Base-by-base conservation (phyloP, 352 stramenopile species). In the Phytophthora lateralis region DNA sequence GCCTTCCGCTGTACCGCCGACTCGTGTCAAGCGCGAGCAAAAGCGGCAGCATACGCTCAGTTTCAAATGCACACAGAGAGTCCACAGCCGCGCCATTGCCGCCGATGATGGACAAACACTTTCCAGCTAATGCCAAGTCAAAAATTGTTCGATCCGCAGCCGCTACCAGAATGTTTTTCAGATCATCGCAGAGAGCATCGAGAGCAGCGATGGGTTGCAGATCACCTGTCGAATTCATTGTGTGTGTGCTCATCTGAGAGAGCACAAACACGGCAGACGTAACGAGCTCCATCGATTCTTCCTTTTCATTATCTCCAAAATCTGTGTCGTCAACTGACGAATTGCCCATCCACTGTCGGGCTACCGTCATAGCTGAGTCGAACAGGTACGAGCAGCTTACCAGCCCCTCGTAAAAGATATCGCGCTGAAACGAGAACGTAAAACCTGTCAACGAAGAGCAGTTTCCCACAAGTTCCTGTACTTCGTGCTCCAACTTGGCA, bases 401-500 rank as follows among this genome's bases (percentile, higher is more conserved):
- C 17, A 62, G 1, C 10, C 27, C 44, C 0, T 55, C 20, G 41
- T 68, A 64, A 26, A 81, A 62, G 7, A 12, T 30, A 6, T 45
- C 48, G 10, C 60, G 55, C 24, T 66, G 18, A 39, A 76, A 63
- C 10, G n/a, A 48, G 32, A 71, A 68, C 21, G 42, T 60, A 18
- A 74, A 61, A 4, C n/a, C 17, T 41, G 48, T 8, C 15, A 52
- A 35, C 2, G 46, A 51, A 1, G 37, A 20, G 9, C 42, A 60
- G 44, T 20, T 45, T 42, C 20, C 15, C 11, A 54, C 26, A 21
- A 76, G 55, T n/a, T 63, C 51, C 21, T 76, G 59, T 8, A 82
- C 37, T 60, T 86, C 64, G 2, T 70, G 57, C 54, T 86, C 76
- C 41, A 86, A 46, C 29, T 67, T 73, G 43, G 69, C 74, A 44